Evolutionary conservation across 257 asterid species (phyloP).

Genomic region (Nicotiana otophora): DNA sequence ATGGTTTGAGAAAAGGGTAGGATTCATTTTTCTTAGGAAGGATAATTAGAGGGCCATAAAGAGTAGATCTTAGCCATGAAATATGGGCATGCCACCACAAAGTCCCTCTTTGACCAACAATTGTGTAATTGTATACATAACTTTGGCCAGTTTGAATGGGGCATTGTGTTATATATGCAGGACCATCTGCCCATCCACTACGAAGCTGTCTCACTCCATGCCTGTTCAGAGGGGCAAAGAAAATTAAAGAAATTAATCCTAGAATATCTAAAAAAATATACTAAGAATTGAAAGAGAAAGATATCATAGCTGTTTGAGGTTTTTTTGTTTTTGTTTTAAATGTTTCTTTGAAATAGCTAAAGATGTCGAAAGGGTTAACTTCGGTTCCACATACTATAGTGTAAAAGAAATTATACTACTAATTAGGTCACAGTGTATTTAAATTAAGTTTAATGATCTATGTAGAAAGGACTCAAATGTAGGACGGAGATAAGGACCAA

Average conservation of each 20-base stretch:
- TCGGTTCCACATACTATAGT: no score
- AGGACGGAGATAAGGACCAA: not conserved
- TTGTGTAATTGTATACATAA: conserved; percentile 37
- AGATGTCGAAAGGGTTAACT: no score
- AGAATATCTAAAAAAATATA: not conserved
- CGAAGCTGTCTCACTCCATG: conserved; percentile 47
- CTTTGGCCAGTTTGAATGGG: conserved; percentile 47
- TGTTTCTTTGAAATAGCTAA: no score
- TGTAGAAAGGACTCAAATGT: not conserved
- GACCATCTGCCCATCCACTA: conserved; percentile 63
- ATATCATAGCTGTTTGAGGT: no score
- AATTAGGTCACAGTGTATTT: no score
- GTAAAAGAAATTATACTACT: no score
- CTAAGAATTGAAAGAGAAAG: no score
- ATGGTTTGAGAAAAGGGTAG: conserved; percentile 50
- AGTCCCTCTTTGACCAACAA: conserved; percentile 51
- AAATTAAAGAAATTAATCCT: not conserved
- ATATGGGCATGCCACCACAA: conserved; percentile 54
- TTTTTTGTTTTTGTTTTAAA: no score
- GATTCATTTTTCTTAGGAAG: conserved; percentile 40
- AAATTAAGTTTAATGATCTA: not conserved
- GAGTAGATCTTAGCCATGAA: conserved; percentile 46
- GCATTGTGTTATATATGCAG: conserved; percentile 46
- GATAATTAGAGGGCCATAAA: conserved; percentile 57
- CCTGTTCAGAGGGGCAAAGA: conserved; percentile 10